Evolutionary conservation across 768 basidiomycete species (phyloP), one percentile per base, ranked within the genome.

Genomic region (Xanthoconium purpureum): DNA sequence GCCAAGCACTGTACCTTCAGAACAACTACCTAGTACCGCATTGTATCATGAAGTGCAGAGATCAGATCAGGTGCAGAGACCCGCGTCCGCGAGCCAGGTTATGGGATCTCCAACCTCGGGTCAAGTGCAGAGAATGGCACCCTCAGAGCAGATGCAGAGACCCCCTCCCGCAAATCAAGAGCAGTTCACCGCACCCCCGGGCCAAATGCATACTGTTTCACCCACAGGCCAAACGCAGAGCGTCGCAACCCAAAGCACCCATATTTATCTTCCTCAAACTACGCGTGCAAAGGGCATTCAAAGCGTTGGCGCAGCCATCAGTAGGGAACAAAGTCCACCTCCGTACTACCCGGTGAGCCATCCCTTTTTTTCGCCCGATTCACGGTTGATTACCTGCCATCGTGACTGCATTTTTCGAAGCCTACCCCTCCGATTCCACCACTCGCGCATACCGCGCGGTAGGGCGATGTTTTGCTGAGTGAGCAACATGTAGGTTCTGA

Each of bases 261-360:
- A 32, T 35, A 29, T 14, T n/a, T 29, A 52, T 38, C 12, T 39
- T 10, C 59, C 57, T 30, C 67, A 40, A 29, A 49, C 7, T 32
- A 44, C 49, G 9, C 32, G 55, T 18, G 18, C 47, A 42, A 46
- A 51, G 8, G 52, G 12, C n/a, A 11, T 45, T 11, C 50, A 30
- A 17, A 17, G 46, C 13, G 13, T 18, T 15, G 35, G 45, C 9
- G 20, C 20, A 5, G 1, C n/a, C n/a, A 50, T 47, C 11, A 47
- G 18, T 17, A n/a, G 24, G 38, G 50, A 55, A 9, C 52, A 24
- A 20, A 66, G 56, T 52, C 67, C 66, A 29, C 66, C 66, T 3
- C 66, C 67, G 1, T 67, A 67, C 42, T 64, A 50, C 6, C 48
- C 70, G n/a, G 69, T 70, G 47, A 65, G 69, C 33, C 20, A 1